Conservation (phyloP, 2,329 filamentous ascomycete genomes). For the Cladophialophora chaetospira region DNA sequence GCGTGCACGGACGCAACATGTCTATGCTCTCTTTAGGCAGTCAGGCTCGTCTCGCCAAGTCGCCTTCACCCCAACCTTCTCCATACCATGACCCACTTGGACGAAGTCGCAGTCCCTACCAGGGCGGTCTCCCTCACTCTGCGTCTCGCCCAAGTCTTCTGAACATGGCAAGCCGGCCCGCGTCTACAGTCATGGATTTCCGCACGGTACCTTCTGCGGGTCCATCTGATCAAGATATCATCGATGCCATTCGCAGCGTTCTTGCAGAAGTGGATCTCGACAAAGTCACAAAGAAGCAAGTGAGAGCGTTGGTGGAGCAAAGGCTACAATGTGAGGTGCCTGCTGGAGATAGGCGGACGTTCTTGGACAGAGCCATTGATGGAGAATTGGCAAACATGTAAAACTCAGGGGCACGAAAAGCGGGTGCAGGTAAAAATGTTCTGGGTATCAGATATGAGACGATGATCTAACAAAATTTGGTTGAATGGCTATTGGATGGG, state of each 20-base stretch:
- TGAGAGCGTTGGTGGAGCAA: constrained; percentile 87
- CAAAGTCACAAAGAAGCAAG: constrained; percentile 98
- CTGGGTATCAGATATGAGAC: not conserved
- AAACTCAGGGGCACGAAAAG: not conserved
- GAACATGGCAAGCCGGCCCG: constrained; percentile 51
- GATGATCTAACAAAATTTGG: too few species aligned
- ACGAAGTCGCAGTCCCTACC: constrained; percentile 39
- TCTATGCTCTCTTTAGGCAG: constrained; percentile 61
- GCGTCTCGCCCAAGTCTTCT: constrained; percentile 47
- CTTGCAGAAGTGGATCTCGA: constrained; percentile 89
- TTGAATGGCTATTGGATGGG: too few species aligned
- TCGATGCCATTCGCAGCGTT: constrained; percentile 80
- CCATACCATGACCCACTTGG: constrained; percentile 44
- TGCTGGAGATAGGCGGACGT: constrained; percentile 78
- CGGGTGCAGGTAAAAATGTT: not conserved
- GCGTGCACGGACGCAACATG: constrained; percentile 55
- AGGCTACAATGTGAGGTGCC: constrained; percentile 81
- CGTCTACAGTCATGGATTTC: constrained; percentile 60
- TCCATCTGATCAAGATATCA: constrained; percentile 76
- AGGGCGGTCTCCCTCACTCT: constrained; percentile 38
- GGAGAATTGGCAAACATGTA: constrained; percentile 92
- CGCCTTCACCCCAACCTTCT: constrained; percentile 33
- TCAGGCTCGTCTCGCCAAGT: constrained; percentile 26
- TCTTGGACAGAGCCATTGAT: constrained; percentile 92
- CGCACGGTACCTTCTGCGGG: constrained; percentile 57